These are phyloP conservation scores for Auriculariales sp. DNA, from an alignment of 768 basidiomycete species.

Conservation along the genomic window DNA sequence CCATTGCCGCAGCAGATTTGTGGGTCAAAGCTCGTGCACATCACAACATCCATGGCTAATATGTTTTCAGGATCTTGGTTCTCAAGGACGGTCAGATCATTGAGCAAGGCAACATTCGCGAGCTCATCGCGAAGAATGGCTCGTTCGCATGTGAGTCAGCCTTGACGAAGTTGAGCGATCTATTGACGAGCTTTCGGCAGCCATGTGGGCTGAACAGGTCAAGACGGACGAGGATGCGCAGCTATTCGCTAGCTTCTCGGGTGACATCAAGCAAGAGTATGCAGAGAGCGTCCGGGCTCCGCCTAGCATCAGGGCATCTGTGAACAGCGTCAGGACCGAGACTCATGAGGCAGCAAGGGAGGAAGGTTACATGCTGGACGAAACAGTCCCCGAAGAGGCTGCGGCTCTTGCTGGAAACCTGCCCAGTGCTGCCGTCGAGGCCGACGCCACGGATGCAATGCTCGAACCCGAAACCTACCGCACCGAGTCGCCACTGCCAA, in stretches of 20 bases:
- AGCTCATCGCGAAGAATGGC: constrained; percentile 57
- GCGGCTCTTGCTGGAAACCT: not conserved
- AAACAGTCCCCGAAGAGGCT: not conserved
- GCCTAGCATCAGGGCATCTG: constrained; percentile 21
- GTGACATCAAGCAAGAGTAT: not conserved
- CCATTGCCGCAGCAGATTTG: constrained; percentile 40
- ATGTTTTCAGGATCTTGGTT: constrained; percentile 62
- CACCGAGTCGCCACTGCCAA: not conserved
- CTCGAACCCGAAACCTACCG: not conserved
- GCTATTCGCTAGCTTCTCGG: constrained; percentile 10
- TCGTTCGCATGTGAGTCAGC: constrained; percentile 34
- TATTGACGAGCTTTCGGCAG: constrained; percentile 5
- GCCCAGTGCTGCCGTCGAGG: constrained; percentile 6
- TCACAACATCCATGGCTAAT: constrained; percentile 33
- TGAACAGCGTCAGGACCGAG: constrained; percentile 23
- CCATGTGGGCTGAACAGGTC: constrained; percentile 82
- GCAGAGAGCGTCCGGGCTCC: constrained; percentile 20
- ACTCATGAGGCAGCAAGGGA: constrained; percentile 6
- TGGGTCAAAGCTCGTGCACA: constrained; percentile 13
- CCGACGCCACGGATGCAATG: constrained; percentile 2
- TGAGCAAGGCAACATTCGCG: constrained; percentile 69
- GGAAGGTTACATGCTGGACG: not conserved
- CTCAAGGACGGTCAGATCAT: constrained; percentile 81
- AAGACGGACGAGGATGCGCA: constrained; percentile 41
- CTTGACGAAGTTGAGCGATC: not conserved